phyloP scores from a whole-genome alignment of 2,329 filamentous ascomycete genomes.

The Alternaria brassicicola region DNA sequence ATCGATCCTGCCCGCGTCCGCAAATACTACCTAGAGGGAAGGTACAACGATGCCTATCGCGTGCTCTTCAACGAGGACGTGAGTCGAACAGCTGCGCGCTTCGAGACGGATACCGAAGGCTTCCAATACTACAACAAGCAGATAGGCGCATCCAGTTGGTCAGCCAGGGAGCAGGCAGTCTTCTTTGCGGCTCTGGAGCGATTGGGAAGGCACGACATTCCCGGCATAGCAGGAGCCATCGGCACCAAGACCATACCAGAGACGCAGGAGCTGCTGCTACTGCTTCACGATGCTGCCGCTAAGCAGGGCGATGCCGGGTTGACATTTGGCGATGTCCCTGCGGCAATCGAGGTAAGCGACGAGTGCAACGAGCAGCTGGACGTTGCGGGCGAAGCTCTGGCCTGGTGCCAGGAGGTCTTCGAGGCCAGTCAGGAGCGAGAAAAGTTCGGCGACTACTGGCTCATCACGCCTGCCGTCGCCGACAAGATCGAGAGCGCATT shows the following conservation, averaged over 20 bases:
- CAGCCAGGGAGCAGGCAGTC: conserved; percentile 68
- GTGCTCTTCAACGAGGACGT: conserved; percentile 44
- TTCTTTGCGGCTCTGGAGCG: conserved; percentile 71
- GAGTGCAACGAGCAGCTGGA: conserved; percentile 72
- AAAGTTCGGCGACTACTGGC: conserved; percentile 69
- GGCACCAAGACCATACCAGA: conserved; percentile 76
- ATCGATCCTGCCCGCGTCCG: conserved; percentile 18
- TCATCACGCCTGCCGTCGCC: conserved; percentile 59
- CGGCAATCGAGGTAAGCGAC: conserved; percentile 73
- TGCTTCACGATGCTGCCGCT: conserved; percentile 61
- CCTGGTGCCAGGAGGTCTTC: conserved; percentile 66
- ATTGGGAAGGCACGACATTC: conserved; percentile 67
- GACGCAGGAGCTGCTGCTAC: conserved; percentile 70
- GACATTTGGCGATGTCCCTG: conserved; percentile 65
- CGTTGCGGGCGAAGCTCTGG: conserved; percentile 68
- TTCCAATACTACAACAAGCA: conserved; percentile 55
- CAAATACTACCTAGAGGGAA: conserved; percentile 42
- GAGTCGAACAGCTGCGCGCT: conserved; percentile 22
- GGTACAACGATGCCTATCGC: conserved; percentile 55
- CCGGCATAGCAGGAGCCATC: conserved; percentile 67
- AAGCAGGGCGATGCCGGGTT: conserved; percentile 45
- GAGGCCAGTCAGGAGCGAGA: conserved; percentile 66
- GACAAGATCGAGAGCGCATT: conserved; percentile 42
- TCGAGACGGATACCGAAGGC: conserved; percentile 10
- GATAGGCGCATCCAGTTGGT: conserved; percentile 75